Evolutionary conservation across 1,139 yeast species (phyloP), one percentile per base, ranked within the genome.

Genomic region (Blastobotrys niveus): DNA sequence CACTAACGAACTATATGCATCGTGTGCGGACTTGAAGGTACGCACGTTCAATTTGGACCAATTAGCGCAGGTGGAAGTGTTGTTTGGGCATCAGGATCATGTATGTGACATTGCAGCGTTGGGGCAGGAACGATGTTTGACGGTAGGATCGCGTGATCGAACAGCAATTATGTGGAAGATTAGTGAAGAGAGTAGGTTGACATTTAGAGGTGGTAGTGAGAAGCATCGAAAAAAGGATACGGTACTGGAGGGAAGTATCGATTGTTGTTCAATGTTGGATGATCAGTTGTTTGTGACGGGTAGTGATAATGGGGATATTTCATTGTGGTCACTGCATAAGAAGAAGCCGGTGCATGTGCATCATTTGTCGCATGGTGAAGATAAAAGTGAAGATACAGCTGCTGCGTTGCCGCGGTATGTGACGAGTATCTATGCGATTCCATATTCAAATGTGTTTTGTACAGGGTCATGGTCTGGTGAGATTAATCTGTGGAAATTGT

Each of bases 91-190:
- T 64, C 97, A 93, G 67, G 98, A 93, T 62, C 72, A 76, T 46
- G 89, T 91, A 36, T 74, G 77, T 37, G 96, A 82, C 59, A 81
- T 91, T 46, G 70, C 88, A 20, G 84, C 96, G 0, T 70, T 91
- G 52, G 77, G 79, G 15, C 79, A 80, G 63, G 97, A 91, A 61
- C 79, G 96, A 42, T 91, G 98, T 71, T 91, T 91, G 31, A 86
- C 95, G 19, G 97, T 89, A 21, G 98, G 98, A 18, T 74, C 94
- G 4, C 77, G 98, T 58, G 98, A 91, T 65, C 80, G 94, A 57
- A 85, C 96, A 1, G 96, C 93, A 15, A 83, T 93, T 81, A 71
- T 86, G 57, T 91, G 98, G 98, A 91, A 93, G 64, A 87, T 91
- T 53, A 78, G 95, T 22, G 98, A 93, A 58, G 98, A 91, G 66